These are phyloP conservation scores for Russula dissimulans DNA, from an alignment of 768 basidiomycete genomes.

Conservation along the genomic window DNA sequence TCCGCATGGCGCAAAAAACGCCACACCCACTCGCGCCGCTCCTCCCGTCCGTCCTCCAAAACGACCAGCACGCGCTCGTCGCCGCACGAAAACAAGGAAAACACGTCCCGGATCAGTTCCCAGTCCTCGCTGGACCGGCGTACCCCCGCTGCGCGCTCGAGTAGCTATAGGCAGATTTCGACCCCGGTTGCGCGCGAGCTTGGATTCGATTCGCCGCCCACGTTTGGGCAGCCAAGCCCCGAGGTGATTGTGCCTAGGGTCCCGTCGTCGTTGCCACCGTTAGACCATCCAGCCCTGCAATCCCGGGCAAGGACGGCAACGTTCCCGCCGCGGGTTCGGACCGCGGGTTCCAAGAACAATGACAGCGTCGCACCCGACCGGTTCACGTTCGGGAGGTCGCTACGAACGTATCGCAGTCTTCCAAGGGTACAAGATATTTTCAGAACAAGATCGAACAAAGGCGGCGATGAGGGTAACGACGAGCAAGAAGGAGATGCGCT, in stretches of 20 bases:
- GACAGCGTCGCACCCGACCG: slow-evolving; percentile 1
- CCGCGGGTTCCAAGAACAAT: slow-evolving; percentile 13
- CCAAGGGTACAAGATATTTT: slow-evolving; percentile 24
- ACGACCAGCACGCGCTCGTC: slow-evolving; percentile 26
- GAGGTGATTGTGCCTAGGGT: slow-evolving; percentile 23
- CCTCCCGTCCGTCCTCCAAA: slow-evolving; percentile 20
- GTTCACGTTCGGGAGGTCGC: slow-evolving; percentile 22
- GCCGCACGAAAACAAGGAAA: slow-evolving; percentile 22
- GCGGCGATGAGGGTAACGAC: background rate
- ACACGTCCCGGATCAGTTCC: slow-evolving; percentile 11
- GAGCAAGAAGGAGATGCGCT: background rate
- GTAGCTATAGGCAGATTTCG: slow-evolving; percentile 13
- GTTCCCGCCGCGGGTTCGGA: slow-evolving; percentile 18
- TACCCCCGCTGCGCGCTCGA: slow-evolving; percentile 7
- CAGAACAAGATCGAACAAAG: slow-evolving; percentile 6
- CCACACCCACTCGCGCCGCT: slow-evolving; percentile 10
- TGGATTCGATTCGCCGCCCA: slow-evolving; percentile 31
- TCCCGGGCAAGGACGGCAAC: slow-evolving; percentile 12
- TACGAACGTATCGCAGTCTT: slow-evolving; percentile 26
- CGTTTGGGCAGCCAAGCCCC: slow-evolving; percentile 34
- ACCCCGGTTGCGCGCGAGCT: slow-evolving; percentile 24
- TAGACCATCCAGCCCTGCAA: slow-evolving; percentile 30
- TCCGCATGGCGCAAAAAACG: slow-evolving; percentile 20
- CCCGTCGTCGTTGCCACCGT: slow-evolving; percentile 46
- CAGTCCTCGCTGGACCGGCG: slow-evolving; percentile 23